These are phyloP conservation scores for Triticum turgidum DNA, from an alignment of 176 grass and related monocot species.

Conservation along the genomic window DNA sequence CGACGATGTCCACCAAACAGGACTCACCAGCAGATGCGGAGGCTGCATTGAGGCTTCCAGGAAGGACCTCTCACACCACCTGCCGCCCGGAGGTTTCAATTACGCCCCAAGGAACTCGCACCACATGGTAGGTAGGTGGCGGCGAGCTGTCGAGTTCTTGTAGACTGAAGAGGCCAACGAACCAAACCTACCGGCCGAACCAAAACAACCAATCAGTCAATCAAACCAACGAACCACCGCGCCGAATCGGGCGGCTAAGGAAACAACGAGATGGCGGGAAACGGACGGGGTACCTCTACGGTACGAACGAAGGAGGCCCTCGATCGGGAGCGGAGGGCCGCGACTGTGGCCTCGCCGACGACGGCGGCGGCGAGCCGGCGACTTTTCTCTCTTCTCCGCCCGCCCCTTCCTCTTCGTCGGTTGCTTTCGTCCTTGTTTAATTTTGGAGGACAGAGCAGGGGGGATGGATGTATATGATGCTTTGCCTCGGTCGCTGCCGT, in stretches of 20 bases:
- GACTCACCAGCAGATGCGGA: constrained; percentile 13
- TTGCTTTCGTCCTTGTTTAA: constrained; percentile 23
- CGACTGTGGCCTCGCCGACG: too few species aligned
- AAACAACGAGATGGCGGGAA: background rate
- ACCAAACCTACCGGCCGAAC: constrained; percentile 28
- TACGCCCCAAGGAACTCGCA: background rate
- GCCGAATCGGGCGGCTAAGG: background rate
- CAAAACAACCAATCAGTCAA: constrained; percentile 4
- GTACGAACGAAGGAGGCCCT: background rate
- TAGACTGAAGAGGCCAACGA: background rate
- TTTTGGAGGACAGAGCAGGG: background rate
- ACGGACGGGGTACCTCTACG: background rate
- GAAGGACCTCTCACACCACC: background rate
- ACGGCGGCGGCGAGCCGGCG: background rate
- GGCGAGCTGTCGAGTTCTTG: background rate
- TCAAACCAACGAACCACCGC: background rate
- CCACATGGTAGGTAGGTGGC: constrained; percentile 32
- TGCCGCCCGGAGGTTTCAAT: constrained; percentile 6
- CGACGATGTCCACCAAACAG: background rate
- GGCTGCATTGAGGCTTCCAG: constrained; percentile 30
- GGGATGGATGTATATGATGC: background rate
- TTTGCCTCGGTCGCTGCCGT: background rate
- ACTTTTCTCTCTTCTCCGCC: background rate
- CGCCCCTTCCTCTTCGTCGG: background rate
- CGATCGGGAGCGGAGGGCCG: background rate